These are phyloP conservation scores for Syncephalastrum racemosum DNA, from an alignment of 371 early-diverging fungal genomes.

Conservation along the genomic window DNA sequence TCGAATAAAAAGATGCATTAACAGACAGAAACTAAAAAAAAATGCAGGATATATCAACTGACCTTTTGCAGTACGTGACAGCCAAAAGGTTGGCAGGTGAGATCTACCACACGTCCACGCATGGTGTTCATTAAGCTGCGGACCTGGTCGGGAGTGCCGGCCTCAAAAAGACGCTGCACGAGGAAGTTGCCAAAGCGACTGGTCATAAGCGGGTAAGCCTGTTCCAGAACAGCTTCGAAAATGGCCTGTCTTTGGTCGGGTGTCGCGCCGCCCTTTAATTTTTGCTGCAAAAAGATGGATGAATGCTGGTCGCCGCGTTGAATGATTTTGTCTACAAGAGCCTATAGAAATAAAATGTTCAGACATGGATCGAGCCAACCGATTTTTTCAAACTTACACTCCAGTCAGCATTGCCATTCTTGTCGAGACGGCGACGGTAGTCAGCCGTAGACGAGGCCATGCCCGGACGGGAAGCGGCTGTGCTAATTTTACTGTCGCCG, in stretches of 20 bases:
- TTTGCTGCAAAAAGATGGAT: slow-evolving; percentile 74
- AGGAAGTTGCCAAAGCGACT: slow-evolving; percentile 82
- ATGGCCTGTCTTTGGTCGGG: slow-evolving; percentile 55
- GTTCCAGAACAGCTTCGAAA: slow-evolving; percentile 58
- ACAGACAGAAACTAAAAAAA: neutral
- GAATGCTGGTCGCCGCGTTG: slow-evolving; percentile 77
- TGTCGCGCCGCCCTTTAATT: slow-evolving; percentile 57
- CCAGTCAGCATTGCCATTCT: slow-evolving; percentile 33
- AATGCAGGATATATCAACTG: neutral
- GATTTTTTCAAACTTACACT: slow-evolving; percentile 16
- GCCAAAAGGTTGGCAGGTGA: slow-evolving; percentile 76
- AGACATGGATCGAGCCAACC: neutral
- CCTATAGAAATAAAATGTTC: slow-evolving; percentile 9
- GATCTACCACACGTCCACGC: slow-evolving; percentile 59
- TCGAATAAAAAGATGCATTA: neutral
- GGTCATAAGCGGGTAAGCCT: slow-evolving; percentile 64
- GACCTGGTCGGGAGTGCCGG: slow-evolving; percentile 62
- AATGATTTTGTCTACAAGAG: slow-evolving; percentile 65
- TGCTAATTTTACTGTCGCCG: neutral
- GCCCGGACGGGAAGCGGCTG: too few relatives aligned
- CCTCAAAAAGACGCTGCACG: slow-evolving; percentile 71
- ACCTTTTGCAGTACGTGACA: slow-evolving; percentile 83
- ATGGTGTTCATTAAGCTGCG: slow-evolving; percentile 55
- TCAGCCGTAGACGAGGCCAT: slow-evolving; percentile 8
- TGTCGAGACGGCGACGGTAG: slow-evolving; percentile 30